Evolutionary conservation across 495 filamentous ascomycete genomes (phyloP), one percentile per base, ranked within the genome.

Genomic region (Copromyces sp.): DNA sequence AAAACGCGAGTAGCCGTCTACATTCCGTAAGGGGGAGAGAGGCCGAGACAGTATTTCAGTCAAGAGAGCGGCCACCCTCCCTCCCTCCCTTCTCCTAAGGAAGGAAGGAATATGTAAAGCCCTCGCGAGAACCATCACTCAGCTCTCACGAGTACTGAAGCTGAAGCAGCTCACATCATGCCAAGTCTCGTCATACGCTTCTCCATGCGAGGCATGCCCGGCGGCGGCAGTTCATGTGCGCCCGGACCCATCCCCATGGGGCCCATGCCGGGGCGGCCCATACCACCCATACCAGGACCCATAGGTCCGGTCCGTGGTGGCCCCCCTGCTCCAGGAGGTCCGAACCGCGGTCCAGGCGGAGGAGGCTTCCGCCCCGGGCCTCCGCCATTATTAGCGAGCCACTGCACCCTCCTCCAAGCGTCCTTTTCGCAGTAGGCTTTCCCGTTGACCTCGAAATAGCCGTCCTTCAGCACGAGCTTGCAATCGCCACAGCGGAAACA

Each of bases 171-270:
- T 80, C 75, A 92, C 89, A 94, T 92, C 91, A 95, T 95, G 86
- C 95, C 95, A 77, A 97, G 80, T 82, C 88, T 87, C 72, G 94
- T 97, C 78, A 90, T 95, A 73, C 94, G 84, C 79, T 94, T 90
- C 84, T 95, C 92, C 78, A 86, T 83, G 77, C 79, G 80, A n/a
- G 81, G 84, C 39, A 71, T 69, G 14, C 53, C 29, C 29, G 53
- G 53, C 53, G 53, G 53, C 53, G 53, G 53, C 20, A 74, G 74
- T 1, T 75, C 74, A 9, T 44, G 47, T 17, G 77, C 76, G 20
- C 77, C 76, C 14, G 76, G 68, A n/a, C 73, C 61, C 40, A 73
- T 76, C 9, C 70, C 73, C 11, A 40, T 40, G 9, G 73, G 42
- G 42, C 42, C 42, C 42, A 53, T 35, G 14, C 53, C 53, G 53